A percentile compares a stretch with the other conserved stretches of the same genome.
Conservation (phyloP, 2,329 filamentous ascomycete species). For the Raffaelea arxii region DNA sequence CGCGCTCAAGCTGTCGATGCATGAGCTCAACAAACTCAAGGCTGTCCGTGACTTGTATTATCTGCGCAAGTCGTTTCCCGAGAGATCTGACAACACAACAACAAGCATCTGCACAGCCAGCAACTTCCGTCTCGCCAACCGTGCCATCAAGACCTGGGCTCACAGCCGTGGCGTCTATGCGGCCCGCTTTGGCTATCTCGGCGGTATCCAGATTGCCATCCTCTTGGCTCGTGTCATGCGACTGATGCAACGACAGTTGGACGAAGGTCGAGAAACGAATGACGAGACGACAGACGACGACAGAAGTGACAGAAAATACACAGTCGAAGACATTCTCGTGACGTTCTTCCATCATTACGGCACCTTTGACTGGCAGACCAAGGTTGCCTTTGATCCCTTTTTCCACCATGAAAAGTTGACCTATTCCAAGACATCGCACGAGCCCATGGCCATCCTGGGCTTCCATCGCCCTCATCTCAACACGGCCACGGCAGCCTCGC, state of each 20-base stretch:
- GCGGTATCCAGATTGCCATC: constrained; percentile 54
- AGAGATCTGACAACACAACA: constrained; percentile 21
- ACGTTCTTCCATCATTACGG: constrained; percentile 58
- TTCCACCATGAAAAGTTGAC: constrained; percentile 38
- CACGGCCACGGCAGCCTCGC: constrained; percentile 43
- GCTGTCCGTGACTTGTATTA: constrained; percentile 53
- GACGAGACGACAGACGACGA: not conserved
- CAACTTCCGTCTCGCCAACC: constrained; percentile 48
- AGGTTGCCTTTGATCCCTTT: constrained; percentile 49
- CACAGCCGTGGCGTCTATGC: constrained; percentile 52
- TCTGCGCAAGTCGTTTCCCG: constrained; percentile 48
- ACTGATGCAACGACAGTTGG: constrained; percentile 21
- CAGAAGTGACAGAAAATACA: not conserved
- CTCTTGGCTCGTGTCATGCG: constrained; percentile 54
- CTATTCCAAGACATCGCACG: constrained; percentile 45
- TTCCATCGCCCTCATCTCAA: constrained; percentile 54
- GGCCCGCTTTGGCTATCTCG: constrained; percentile 54
- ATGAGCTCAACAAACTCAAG: constrained; percentile 53
- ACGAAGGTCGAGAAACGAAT: not conserved
- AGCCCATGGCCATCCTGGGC: constrained; percentile 54
- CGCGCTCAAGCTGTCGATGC: constrained; percentile 37
- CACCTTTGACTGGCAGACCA: constrained; percentile 45
- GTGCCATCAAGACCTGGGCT: constrained; percentile 54
- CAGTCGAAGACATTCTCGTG: constrained; percentile 40
- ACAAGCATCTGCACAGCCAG: constrained; percentile 20